phyloP scores from a whole-genome alignment of 345 rosid genomes.

The Viola odorata region DNA sequence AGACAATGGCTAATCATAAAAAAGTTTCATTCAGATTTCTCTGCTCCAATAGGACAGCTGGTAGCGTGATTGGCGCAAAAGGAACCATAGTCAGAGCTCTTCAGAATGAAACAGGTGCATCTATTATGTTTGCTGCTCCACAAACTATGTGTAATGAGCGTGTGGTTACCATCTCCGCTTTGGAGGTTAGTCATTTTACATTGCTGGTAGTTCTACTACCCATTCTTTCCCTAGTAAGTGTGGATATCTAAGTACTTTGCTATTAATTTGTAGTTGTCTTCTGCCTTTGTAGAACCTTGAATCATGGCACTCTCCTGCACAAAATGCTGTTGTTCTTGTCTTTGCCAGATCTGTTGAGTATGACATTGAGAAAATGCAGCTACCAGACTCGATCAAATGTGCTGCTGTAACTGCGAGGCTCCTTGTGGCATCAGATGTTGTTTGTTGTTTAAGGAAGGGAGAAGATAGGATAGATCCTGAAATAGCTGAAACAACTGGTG shows the following conservation, averaged over 20 bases:
- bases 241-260: background rate
- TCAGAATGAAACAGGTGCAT: slow-evolving; percentile 58
- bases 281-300: slow-evolving; percentile 34
- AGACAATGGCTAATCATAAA: slow-evolving; percentile 9
- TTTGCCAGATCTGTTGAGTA: slow-evolving; percentile 53
- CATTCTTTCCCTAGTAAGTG: background rate
- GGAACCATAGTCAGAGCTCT: slow-evolving; percentile 51
- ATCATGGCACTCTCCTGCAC: slow-evolving; percentile 52
- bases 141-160: slow-evolving; percentile 32
- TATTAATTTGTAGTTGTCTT: slow-evolving; percentile 11
- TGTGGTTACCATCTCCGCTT: slow-evolving; percentile 51
- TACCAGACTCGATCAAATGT: slow-evolving; percentile 23
- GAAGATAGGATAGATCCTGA: slow-evolving; percentile 27
- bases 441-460: slow-evolving; percentile 24
- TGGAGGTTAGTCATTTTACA: slow-evolving; percentile 47
- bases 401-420: slow-evolving; percentile 46
- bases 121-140: slow-evolving; percentile 37
- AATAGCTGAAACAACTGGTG: slow-evolving; percentile 28
- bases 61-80: slow-evolving; percentile 63
- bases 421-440: slow-evolving; percentile 33
- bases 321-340: slow-evolving; percentile 46
- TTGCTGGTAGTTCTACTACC: too few species aligned
- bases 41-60: slow-evolving; percentile 43
- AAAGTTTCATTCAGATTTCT: slow-evolving; percentile 49
- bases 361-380: slow-evolving; percentile 34